These are phyloP conservation scores for Apiospora phragmitis DNA, from an alignment of 2,329 filamentous ascomycete genomes.

Conservation along the genomic window DNA sequence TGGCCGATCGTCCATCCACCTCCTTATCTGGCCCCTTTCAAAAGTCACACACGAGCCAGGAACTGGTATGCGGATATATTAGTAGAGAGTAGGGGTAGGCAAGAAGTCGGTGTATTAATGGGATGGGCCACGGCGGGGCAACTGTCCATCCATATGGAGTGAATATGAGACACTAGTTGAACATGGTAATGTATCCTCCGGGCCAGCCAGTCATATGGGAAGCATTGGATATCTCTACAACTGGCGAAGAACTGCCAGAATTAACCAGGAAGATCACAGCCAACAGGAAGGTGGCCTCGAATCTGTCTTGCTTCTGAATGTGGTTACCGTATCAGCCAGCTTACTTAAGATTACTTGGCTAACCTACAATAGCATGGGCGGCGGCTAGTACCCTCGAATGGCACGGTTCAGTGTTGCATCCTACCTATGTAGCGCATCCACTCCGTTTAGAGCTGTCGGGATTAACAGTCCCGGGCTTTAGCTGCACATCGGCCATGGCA, in stretches of 20 bases:
- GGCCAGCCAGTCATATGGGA: neutral
- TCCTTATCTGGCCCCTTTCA: constrained; percentile 1
- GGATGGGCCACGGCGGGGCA: constrained; percentile 6
- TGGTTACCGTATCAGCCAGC: too few relatives aligned
- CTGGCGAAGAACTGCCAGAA: neutral
- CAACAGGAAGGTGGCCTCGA: neutral
- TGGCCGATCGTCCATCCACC: neutral
- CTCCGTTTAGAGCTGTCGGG: neutral
- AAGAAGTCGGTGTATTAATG: neutral
- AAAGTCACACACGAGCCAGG: neutral
- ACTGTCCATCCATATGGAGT: constrained; percentile 5
- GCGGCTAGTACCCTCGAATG: too few relatives aligned
- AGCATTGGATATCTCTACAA: neutral
- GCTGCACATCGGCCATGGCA: neutral
- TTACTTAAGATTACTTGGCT: too few relatives aligned
- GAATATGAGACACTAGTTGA: constrained; percentile 3
- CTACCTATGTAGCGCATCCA: neutral
- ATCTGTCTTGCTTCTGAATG: neutral
- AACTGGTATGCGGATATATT: neutral
- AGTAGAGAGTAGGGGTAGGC: neutral
- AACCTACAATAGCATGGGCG: too few relatives aligned
- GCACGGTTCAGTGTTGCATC: too few relatives aligned
- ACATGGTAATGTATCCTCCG: neutral
- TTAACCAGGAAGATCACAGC: neutral
- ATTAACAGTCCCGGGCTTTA: neutral